phyloP scores from a whole-genome alignment of 202 grass and related monocot species.

The Musa balbisiana region DNA sequence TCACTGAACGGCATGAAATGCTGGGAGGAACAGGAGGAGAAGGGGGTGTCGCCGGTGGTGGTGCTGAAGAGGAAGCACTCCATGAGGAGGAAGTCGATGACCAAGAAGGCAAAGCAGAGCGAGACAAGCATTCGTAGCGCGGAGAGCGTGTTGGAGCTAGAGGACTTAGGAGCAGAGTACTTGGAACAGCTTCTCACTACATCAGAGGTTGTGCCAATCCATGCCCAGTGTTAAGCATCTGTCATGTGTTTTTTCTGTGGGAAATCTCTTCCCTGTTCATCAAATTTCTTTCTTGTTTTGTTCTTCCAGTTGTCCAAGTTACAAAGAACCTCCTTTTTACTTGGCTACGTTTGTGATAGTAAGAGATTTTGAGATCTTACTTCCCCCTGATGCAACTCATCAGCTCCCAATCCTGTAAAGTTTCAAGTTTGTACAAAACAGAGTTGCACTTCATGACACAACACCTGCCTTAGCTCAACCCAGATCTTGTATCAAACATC shows the following conservation, averaged over 20 bases:
- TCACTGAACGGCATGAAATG: constrained; percentile 9
- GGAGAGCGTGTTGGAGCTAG: constrained; percentile 13
- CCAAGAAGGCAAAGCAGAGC: neutral
- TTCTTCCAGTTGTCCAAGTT: neutral
- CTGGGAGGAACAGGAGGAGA: neutral
- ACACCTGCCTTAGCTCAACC: no score
- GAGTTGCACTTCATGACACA: no score
- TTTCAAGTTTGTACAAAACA: no score
- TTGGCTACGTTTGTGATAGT: no score
- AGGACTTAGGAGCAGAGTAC: constrained; percentile 14
- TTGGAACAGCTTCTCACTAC: neutral
- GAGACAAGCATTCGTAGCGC: neutral
- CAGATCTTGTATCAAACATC: no score
- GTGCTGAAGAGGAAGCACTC: constrained; percentile 23
- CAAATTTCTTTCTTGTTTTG: neutral
- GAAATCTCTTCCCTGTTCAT: neutral
- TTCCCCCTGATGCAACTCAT: no score
- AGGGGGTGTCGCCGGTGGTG: constrained; percentile 19
- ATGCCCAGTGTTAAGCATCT: no score
- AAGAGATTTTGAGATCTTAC: no score
- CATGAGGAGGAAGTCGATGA: constrained; percentile 3
- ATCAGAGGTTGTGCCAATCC: neutral
- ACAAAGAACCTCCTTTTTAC: neutral
- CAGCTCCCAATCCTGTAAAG: no score
- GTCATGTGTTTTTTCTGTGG: neutral